A percentile compares a stretch with the other conserved stretches of the same genome.
phyloP scores from a whole-genome alignment of 495 filamentous ascomycete species.

The Stereocaulon alpinum region DNA sequence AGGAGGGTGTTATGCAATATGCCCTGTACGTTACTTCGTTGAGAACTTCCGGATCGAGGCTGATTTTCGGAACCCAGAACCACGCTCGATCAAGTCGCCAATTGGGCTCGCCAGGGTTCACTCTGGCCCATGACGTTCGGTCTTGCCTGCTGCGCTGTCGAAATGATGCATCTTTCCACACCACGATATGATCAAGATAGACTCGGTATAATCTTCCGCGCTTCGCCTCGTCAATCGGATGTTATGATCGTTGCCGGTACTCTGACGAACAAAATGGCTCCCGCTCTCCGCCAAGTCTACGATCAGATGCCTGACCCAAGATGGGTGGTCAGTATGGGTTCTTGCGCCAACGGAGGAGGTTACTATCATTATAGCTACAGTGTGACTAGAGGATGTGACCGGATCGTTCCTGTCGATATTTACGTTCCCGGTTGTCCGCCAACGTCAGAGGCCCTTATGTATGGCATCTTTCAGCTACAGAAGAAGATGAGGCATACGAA shows the following conservation, averaged over 20 bases:
- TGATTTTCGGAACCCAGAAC: constrained; percentile 41
- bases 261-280: constrained; percentile 92
- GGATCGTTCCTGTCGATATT: constrained; percentile 84
- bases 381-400: constrained; percentile 77
- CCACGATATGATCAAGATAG: constrained; percentile 91
- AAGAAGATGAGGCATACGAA: constrained; percentile 73
- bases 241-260: constrained; percentile 94
- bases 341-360: constrained; percentile 83
- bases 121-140: constrained; percentile 93
- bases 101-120: constrained; percentile 83
- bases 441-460: constrained; percentile 79
- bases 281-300: constrained; percentile 80
- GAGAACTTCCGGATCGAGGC: neutral
- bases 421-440: constrained; percentile 91
- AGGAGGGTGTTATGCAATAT: constrained; percentile 94
- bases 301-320: constrained; percentile 92
- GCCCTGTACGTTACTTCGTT: constrained; percentile 58
- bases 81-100: constrained; percentile 70
- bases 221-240: constrained; percentile 82
- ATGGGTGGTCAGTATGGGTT: constrained; percentile 90
- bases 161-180: constrained; percentile 94
- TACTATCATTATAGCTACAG: constrained; percentile 94
- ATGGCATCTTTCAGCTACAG: constrained; percentile 78
- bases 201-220: constrained; percentile 88
- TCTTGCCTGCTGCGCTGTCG: constrained; percentile 83